Evolutionary conservation across 345 rosid species (phyloP).

Genomic region (Lenwebbia sp.): DNA sequence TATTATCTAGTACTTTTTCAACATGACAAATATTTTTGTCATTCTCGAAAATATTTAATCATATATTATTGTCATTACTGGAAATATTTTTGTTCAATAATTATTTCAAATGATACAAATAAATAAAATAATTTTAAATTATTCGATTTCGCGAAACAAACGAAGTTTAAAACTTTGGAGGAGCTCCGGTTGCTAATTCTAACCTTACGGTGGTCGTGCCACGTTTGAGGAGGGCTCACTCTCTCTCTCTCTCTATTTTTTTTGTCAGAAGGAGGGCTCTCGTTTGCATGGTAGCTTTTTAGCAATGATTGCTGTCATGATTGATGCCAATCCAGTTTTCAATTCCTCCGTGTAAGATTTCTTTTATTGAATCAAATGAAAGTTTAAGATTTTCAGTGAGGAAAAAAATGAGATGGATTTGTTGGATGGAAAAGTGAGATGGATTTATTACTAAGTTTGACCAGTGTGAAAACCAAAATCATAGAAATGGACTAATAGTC

Average conservation of each 20-base stretch:
- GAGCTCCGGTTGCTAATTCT: not conserved
- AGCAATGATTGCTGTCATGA: constrained; percentile 21
- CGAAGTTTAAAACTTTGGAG: not conserved
- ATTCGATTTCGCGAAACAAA: not conserved
- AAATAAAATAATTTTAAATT: not conserved
- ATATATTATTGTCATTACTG: not conserved
- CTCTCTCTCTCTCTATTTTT: too few relatives aligned
- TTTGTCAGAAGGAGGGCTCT: not conserved
- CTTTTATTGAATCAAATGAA: not conserved
- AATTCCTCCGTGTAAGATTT: not conserved
- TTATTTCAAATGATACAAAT: not conserved
- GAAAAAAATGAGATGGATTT: not conserved
- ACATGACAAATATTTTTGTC: not conserved
- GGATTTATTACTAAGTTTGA: not conserved
- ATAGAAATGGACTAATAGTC: not conserved
- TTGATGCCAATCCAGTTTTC: not conserved
- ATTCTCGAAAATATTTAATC: fast-evolving
- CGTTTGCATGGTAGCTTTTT: constrained; percentile 18
- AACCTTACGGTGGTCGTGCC: not conserved
- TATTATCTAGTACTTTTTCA: too few relatives aligned
- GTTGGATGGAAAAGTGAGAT: not conserved
- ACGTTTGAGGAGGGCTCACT: not conserved
- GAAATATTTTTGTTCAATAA: not conserved
- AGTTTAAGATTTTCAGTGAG: not conserved
- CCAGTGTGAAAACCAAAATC: not conserved